Evolutionary conservation across 75 land plant species (phyloP).

Genomic region (Picea sitchensis): DNA sequence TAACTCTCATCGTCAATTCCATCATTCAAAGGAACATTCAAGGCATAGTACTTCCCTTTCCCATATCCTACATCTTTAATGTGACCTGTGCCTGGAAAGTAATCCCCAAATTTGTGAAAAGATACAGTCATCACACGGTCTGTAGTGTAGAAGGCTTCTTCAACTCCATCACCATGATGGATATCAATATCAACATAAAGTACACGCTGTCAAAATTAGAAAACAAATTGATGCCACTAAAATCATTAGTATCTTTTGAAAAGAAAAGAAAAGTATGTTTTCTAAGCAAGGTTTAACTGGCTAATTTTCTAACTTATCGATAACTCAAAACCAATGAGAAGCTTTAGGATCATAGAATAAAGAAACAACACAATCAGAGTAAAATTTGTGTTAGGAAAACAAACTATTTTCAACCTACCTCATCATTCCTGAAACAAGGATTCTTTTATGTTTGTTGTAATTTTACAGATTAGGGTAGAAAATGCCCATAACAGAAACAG

Average conservation of each 20-base stretch:
- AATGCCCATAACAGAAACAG: too few relatives aligned
- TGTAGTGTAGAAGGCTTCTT: conserved; percentile 45
- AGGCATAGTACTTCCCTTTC: conserved; percentile 37
- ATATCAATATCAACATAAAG: conserved; percentile 39
- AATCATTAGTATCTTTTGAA: background rate
- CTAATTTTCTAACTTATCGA: too few relatives aligned
- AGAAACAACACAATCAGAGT: background rate
- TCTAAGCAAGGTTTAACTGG: too few relatives aligned
- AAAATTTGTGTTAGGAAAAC: background rate
- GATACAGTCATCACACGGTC: conserved; percentile 48
- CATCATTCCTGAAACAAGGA: too few relatives aligned
- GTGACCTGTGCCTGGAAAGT: conserved; percentile 47
- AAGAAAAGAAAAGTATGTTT: too few relatives aligned
- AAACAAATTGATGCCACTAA: background rate
- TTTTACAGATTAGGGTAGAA: too few relatives aligned
- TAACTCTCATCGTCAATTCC: conserved; percentile 49
- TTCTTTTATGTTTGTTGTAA: too few relatives aligned
- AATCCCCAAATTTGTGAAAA: conserved; percentile 46
- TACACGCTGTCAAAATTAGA: conserved; percentile 23
- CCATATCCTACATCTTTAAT: conserved; percentile 32
- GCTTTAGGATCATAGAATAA: background rate
- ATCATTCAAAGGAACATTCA: conserved; percentile 44
- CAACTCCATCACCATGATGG: conserved; percentile 50
- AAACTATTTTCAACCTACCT: background rate
- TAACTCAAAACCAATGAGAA: background rate